Base-by-base conservation (phyloP, 495 filamentous ascomycete genomes). In the Amniculicola lignicola region DNA sequence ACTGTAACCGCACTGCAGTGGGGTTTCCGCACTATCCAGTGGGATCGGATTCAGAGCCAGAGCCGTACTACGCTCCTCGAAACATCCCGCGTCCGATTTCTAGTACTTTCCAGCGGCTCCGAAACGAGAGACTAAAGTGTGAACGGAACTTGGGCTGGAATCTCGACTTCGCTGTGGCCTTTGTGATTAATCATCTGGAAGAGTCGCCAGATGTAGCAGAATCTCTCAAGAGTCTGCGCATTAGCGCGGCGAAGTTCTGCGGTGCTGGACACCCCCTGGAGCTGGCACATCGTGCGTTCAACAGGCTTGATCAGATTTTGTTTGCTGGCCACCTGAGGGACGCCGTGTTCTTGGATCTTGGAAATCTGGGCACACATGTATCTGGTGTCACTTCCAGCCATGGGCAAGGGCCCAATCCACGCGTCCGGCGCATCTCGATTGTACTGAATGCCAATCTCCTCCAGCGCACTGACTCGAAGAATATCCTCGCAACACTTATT, bases 101-200 rank as follows among this genome's bases (percentile, higher is more conserved):
- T 5, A 38, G 21, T 21, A 7, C 19, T 29, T 35, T 23, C 19
- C 18, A 5, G 14, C 40, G 46, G 19, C 41, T 64, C 11, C 19
- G 39, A 12, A 41, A 64, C 43, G 48, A 42, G 16, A 18, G 46
- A 5, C 11, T 52, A 5, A 46, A 33, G 42, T 56, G 51, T 38
- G 51, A 64, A 6, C 31, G 45, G 4, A 52, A 52, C 44, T 42
- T 54, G 12, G 53, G 57, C 16, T 65, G 62, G 62, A 65, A 48
- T 25, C 57, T 61, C 19, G 57, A 61, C 24, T 65, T 33, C 14
- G 62, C 62, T 27, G 49, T 44, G 27, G 52, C 57, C 23, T 65
- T 61, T 27, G n/a, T 65, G n/a, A 43, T 61, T 35, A 42, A 57
- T 41, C 52, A 54, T 35, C 48, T 65, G 15, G 21, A 25, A 1